Percentiles rank a stretch among this genome's conserved stretches.
phyloP scores from a whole-genome alignment of 208 protist species.

The Acanthamoeba royreba region DNA sequence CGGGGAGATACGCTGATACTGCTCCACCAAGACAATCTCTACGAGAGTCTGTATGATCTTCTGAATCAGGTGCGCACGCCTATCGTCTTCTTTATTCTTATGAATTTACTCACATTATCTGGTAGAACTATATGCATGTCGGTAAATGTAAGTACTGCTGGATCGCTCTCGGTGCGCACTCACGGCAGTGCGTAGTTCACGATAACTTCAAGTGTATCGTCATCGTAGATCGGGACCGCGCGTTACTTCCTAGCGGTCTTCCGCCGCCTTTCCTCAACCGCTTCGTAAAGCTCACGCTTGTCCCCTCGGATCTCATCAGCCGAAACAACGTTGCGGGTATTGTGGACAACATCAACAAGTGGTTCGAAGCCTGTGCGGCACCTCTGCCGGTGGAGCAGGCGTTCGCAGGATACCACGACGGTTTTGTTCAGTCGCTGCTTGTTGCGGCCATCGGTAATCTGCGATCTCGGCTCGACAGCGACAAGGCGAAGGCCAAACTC shows the following conservation, averaged over 20 bases:
- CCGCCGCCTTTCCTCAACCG: slow-evolving; percentile 69
- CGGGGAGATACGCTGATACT: slow-evolving; percentile 59
- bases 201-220: slow-evolving; percentile 63
- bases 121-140: slow-evolving; percentile 68
- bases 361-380: not conserved
- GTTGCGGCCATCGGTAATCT: not conserved
- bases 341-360: not conserved
- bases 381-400: not conserved
- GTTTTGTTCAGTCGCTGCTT: not conserved
- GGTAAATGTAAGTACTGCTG: slow-evolving; percentile 46
- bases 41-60: slow-evolving; percentile 81
- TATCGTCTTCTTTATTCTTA: not conserved
- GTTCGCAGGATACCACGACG: slow-evolving; percentile 1
- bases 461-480: not conserved
- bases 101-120: not conserved
- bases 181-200: slow-evolving; percentile 63
- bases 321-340: not conserved
- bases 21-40: slow-evolving; percentile 68
- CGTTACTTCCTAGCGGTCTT: not conserved
- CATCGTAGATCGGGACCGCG: slow-evolving; percentile 31
- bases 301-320: not conserved
- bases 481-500: not conserved
- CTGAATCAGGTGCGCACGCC: slow-evolving; percentile 66
- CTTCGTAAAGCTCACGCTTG: slow-evolving; percentile 75
- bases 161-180: slow-evolving; percentile 60